Evolutionary conservation across 1,284 basidiomycete genomes (phyloP).

Genomic region (Apiotrichum domesticum): DNA sequence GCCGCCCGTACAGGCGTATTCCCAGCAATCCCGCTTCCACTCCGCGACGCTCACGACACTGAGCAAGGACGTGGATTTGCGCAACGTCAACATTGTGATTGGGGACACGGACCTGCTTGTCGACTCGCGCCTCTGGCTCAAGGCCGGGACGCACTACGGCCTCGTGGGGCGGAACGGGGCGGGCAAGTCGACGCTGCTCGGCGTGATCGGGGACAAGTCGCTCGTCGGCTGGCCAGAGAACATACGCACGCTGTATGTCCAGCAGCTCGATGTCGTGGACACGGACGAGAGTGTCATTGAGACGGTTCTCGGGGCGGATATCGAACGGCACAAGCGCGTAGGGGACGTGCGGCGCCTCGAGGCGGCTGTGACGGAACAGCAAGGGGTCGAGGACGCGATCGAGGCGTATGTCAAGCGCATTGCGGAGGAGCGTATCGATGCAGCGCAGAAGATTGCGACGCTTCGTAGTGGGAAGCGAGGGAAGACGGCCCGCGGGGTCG

Average conservation of each 20-base stretch:
- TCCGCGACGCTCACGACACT: conserved; percentile 48
- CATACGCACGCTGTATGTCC: conserved; percentile 71
- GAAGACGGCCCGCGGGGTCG: conserved; percentile 17
- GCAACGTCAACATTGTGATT: conserved; percentile 51
- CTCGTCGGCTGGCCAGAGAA: conserved; percentile 71
- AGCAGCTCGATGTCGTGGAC: conserved; percentile 93
- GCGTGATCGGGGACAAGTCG: conserved; percentile 68
- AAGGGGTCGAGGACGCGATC: neutral
- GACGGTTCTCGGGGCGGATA: conserved; percentile 1
- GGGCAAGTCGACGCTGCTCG: conserved; percentile 52
- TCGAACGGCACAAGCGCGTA: conserved; percentile 9
- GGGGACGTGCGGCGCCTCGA: conserved; percentile 7
- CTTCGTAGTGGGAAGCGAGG: conserved; percentile 15
- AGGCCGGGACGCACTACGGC: conserved; percentile 53
- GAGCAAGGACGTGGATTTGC: conserved; percentile 51
- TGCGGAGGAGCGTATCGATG: conserved; percentile 6
- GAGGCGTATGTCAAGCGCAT: conserved; percentile 4
- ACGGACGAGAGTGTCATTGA: conserved; percentile 32
- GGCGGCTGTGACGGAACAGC: neutral
- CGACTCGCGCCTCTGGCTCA: conserved; percentile 54
- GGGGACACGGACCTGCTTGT: conserved; percentile 53
- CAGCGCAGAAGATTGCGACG: conserved; percentile 15
- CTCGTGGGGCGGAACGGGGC: conserved; percentile 55
- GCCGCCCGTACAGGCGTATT: conserved; percentile 9
- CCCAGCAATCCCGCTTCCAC: conserved; percentile 52